Evolutionary conservation across 2,329 filamentous ascomycete species (phyloP), one percentile per base, ranked within the genome.

Genomic region (Cladosporium austrohemisphaericum): DNA sequence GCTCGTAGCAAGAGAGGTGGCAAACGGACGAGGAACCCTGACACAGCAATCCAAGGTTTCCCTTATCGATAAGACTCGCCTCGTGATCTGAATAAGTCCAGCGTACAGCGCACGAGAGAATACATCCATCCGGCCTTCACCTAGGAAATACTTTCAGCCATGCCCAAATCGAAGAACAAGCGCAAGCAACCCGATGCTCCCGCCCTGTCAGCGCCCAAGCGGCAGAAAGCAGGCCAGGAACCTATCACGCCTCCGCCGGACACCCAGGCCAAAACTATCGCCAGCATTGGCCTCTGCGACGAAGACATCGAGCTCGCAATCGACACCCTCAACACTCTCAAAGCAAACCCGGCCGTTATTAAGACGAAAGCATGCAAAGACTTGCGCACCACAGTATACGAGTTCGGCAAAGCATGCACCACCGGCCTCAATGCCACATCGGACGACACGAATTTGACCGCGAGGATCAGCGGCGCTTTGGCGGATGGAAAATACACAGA

Each of bases 331-430:
- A 71, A 69, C 2, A 74, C 77, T 0, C 72, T 86, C 9, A 68
- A 81, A 0, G 67, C 77, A 50, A 76, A 85, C 54, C 83, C 84
- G 0, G 68, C 65, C 18, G 60, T 86, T 18, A 85, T 84, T 63
- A 87, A 87, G 65, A 80, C 81, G 0, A 86, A 85, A 60, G 75
- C 73, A 19, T 87, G 84, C 68, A 84, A 80, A 59, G 80, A 84
- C 40, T 68, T 87, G 2, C 74, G 84, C 16, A 78, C 77, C 3
- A 83, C 83, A 4, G 83, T 85, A 6, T 85, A 85, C 59, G 79
- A 82, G 16, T 87, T 88, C 52, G 78, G 82, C 1, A 79, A 85
- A 62, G 80, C 83, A 13, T 86, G 82, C 57, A 84, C 80, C 0
- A 86, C 81, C 0, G 84, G 84, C 4, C 68, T 81, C 52, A 84